phyloP scores from a whole-genome alignment of 768 basidiomycete species.

The Trametes maxima region DNA sequence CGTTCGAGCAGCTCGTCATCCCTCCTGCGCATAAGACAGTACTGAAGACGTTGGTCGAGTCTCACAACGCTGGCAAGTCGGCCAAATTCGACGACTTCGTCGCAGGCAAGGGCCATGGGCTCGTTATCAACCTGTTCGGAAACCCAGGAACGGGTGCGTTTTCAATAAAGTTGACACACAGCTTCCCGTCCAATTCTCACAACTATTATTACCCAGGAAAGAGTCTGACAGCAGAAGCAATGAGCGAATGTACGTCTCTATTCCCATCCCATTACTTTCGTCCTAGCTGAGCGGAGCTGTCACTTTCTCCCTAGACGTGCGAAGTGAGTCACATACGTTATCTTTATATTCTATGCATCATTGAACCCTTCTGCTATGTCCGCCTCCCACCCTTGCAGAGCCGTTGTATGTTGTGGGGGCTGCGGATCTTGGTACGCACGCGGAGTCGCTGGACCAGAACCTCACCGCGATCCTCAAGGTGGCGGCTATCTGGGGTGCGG shows the following conservation, averaged over 20 bases:
- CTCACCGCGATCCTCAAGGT: conserved; percentile 37
- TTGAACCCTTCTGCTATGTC: not conserved
- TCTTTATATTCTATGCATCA: not conserved
- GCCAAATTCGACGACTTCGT: conserved; percentile 39
- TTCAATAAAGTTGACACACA: not conserved
- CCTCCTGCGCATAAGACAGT: conserved; percentile 33
- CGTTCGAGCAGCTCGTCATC: conserved; percentile 37
- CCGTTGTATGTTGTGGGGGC: conserved; percentile 40
- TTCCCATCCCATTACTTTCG: too few relatives aligned
- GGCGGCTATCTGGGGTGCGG: conserved; percentile 37
- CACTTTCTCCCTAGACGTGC: conserved; percentile 22
- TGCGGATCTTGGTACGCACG: conserved; percentile 38
- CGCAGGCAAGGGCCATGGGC: conserved; percentile 39
- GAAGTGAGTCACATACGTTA: conserved; percentile 21
- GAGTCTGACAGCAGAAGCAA: conserved; percentile 39
- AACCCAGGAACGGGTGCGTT: conserved; percentile 34
- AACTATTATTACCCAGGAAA: conserved; percentile 23
- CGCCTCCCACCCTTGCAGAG: conserved; percentile 15
- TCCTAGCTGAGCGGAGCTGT: not conserved
- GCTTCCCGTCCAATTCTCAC: too few relatives aligned
- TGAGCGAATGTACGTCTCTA: conserved; percentile 37
- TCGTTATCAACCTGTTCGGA: conserved; percentile 39
- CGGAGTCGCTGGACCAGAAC: conserved; percentile 33
- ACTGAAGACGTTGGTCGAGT: conserved; percentile 34
- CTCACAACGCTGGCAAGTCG: conserved; percentile 27